Percentiles rank a stretch among this genome's conserved stretches.
These are phyloP conservation scores for Chaetomiaceae sp. DNA, from an alignment of 2,329 filamentous ascomycete genomes.

Conservation along the genomic window DNA sequence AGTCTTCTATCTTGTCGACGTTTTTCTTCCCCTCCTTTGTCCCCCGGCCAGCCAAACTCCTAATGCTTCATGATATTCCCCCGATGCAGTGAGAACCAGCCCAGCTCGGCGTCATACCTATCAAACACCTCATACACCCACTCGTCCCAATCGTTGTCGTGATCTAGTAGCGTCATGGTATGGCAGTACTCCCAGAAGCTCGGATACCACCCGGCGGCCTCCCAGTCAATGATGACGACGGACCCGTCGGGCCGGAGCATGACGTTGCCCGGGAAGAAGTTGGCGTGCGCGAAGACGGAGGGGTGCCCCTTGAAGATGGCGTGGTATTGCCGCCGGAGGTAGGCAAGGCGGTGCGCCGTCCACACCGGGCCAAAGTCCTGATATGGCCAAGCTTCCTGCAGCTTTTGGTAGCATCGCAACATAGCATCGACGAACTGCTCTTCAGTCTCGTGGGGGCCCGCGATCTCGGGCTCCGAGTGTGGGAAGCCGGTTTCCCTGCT, in stretches of 20 bases:
- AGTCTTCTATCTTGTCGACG: too few species aligned
- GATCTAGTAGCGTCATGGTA: neutral
- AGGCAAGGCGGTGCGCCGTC: neutral
- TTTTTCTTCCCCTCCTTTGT: too few species aligned
- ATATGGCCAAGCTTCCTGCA: too few species aligned
- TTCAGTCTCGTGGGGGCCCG: neutral
- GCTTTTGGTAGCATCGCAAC: too few species aligned
- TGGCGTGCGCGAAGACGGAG: neutral
- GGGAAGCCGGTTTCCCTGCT: neutral
- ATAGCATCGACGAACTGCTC: constrained; percentile 5
- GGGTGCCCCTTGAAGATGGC: neutral
- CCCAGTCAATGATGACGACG: constrained; percentile 5
- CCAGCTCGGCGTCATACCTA: neutral
- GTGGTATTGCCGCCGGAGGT: constrained; percentile 4
- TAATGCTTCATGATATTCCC: too few species aligned
- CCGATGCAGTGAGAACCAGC: too few species aligned
- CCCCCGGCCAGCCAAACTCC: too few species aligned
- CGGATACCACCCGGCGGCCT: constrained; percentile 7
- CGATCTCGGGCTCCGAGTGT: neutral
- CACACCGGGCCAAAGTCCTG: neutral
- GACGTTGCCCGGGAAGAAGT: neutral
- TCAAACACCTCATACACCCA: neutral
- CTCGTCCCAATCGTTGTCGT: neutral
- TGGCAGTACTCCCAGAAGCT: neutral
- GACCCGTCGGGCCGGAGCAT: neutral